Conservation (phyloP, 768 basidiomycete genomes). For the Phanerodontia chrysosporium region DNA sequence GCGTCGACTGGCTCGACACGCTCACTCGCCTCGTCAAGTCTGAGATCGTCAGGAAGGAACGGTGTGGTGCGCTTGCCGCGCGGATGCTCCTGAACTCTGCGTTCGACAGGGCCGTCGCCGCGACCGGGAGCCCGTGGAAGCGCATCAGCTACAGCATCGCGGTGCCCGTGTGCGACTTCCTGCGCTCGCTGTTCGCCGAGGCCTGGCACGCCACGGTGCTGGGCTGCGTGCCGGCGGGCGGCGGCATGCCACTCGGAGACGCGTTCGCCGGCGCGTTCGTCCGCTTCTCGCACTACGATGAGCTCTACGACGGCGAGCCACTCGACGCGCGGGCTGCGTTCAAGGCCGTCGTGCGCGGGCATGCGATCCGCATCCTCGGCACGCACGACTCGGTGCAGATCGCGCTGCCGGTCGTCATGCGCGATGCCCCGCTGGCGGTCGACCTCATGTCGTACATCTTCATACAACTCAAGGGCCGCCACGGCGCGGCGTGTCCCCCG, state of each 20-base stretch:
- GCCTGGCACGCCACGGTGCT: conserved; percentile 14
- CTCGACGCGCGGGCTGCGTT: conserved; percentile 15
- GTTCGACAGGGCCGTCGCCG: conserved; percentile 18
- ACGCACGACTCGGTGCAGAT: conserved; percentile 19
- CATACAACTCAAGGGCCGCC: conserved; percentile 19
- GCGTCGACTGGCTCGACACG: conserved; percentile 3
- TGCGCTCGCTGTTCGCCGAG: conserved; percentile 18
- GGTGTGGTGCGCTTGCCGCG: conserved; percentile 21
- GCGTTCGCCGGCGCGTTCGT: conserved; percentile 24
- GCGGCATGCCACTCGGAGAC: conserved; percentile 4
- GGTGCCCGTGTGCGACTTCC: conserved; percentile 18
- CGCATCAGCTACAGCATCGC: conserved; percentile 16
- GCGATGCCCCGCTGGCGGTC: conserved; percentile 3
- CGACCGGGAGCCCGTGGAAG: neutral
- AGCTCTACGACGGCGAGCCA: conserved; percentile 19
- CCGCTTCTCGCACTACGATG: conserved; percentile 30
- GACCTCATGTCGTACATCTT: conserved; percentile 16
- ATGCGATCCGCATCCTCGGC: conserved; percentile 21
- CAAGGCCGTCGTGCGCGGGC: conserved; percentile 23
- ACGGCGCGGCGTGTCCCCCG: neutral
- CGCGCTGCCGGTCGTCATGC: conserved; percentile 25
- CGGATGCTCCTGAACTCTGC: conserved; percentile 23
- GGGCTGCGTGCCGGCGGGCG: conserved; percentile 12
- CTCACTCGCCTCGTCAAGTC: conserved; percentile 3
- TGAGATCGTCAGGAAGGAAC: conserved; percentile 16